phyloP scores from a whole-genome alignment of 805 yeast species.

The Lipomyces japonicus region DNA sequence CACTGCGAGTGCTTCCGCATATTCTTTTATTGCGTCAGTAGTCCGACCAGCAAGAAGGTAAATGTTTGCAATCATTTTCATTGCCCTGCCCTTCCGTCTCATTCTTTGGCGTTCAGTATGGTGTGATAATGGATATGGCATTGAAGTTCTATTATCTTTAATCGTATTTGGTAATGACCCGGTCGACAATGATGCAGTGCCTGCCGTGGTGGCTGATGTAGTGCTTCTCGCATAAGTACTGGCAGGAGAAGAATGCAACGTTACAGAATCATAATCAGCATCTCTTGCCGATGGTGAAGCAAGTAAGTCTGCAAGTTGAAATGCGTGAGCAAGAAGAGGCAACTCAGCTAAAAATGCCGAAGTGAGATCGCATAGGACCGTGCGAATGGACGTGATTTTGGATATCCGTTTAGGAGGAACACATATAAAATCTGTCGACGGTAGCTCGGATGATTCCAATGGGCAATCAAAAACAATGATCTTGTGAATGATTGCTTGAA shows the following conservation, averaged over 20 bases:
- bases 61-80: conserved; percentile 72
- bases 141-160: conserved; percentile 4
- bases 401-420: conserved; percentile 35
- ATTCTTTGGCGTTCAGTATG: conserved; percentile 41
- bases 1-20: conserved; percentile 65
- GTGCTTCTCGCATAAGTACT: background rate
- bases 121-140: conserved; percentile 24
- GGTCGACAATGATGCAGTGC: conserved; percentile 18
- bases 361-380: conserved; percentile 58
- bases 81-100: conserved; percentile 65
- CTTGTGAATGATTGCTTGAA: conserved; percentile 54
- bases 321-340: conserved; percentile 51
- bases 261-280: conserved; percentile 26
- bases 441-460: conserved; percentile 12
- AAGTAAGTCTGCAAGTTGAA: conserved; percentile 25
- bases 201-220: background rate
- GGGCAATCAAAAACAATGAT: conserved; percentile 53
- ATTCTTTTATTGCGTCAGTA: conserved; percentile 62
- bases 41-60: conserved; percentile 77
- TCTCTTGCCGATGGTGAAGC: conserved; percentile 30
- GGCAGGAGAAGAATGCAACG: conserved; percentile 8
- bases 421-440: conserved; percentile 19
- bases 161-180: conserved; percentile 14
- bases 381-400: conserved; percentile 46
- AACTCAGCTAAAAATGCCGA: conserved; percentile 59